Percentiles rank a stretch among this genome's conserved stretches.
phyloP scores from a whole-genome alignment of 192 early-diverging fungal genomes.

The Backusella westeae region DNA sequence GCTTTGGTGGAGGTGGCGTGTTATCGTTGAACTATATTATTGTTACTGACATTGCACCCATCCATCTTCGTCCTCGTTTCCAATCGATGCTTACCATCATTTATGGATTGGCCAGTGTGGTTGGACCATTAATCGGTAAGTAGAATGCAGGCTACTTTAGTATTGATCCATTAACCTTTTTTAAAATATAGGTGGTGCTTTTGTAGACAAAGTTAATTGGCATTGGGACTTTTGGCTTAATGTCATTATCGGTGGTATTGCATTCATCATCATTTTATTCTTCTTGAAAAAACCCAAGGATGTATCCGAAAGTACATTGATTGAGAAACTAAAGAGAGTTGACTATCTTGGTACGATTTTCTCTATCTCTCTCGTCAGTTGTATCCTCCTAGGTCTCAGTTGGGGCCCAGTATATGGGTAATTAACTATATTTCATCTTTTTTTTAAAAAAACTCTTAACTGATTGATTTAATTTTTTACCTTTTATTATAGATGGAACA shows the following conservation, averaged over 20 bases:
- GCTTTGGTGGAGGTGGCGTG: conserved; percentile 66
- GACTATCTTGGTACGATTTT: conserved; percentile 60
- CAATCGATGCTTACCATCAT: conserved; percentile 59
- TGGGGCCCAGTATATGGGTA: conserved; percentile 62
- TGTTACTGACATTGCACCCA: conserved; percentile 67
- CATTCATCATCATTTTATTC: conserved; percentile 28
- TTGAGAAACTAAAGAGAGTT: conserved; percentile 54
- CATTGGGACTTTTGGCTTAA: conserved; percentile 67
- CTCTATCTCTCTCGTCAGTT: conserved; percentile 46
- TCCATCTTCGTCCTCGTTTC: conserved; percentile 64
- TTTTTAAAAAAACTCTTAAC: conserved; percentile 1
- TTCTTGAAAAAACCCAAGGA: conserved; percentile 50
- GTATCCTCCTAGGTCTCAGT: conserved; percentile 56
- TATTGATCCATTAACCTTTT: background rate
- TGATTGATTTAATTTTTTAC: background rate
- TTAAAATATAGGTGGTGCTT: conserved; percentile 58
- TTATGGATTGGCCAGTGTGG: conserved; percentile 58
- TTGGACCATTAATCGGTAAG: conserved; percentile 56
- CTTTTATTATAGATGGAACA: conserved; percentile 45
- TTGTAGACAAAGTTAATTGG: conserved; percentile 65
- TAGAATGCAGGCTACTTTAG: background rate
- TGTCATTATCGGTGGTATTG: conserved; percentile 18
- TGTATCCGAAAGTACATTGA: conserved; percentile 35
- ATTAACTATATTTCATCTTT: background rate
- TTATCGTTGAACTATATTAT: conserved; percentile 64